Evolutionary conservation across 768 basidiomycete genomes (phyloP).

Genomic region (Tricholoma bakamatsutake): DNA sequence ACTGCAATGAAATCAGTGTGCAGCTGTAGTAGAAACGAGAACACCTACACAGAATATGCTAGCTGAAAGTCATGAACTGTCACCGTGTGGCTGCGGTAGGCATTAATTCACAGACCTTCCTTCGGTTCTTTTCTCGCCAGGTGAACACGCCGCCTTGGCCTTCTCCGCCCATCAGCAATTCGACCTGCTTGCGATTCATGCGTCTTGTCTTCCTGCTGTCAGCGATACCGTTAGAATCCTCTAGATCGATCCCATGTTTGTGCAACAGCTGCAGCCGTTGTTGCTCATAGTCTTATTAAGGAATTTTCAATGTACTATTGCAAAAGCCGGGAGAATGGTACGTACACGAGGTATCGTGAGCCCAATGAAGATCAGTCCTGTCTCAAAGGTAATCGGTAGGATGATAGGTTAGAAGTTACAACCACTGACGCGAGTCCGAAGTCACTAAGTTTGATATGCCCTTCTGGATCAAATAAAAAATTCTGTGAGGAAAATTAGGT

Average conservation of each 20-base stretch:
- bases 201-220: slow-evolving; percentile 73
- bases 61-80: slow-evolving; percentile 40
- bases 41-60: slow-evolving; percentile 81
- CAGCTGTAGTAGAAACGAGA: slow-evolving; percentile 10
- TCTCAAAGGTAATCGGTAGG: slow-evolving; percentile 2
- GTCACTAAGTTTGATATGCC: slow-evolving; percentile 92
- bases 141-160: slow-evolving; percentile 85
- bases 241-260: slow-evolving; percentile 94
- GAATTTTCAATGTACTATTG: slow-evolving; percentile 11
- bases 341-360: slow-evolving; percentile 88
- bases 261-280: slow-evolving; percentile 82
- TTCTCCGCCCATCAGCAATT: slow-evolving; percentile 77
- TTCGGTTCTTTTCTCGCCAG: slow-evolving; percentile 90
- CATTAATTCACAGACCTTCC: slow-evolving; percentile 55
- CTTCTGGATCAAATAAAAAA: slow-evolving; percentile 90
- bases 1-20: slow-evolving; percentile 34
- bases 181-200: slow-evolving; percentile 77
- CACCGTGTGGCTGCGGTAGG: slow-evolving; percentile 19
- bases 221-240: slow-evolving; percentile 59
- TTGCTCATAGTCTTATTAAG: slow-evolving; percentile 79
- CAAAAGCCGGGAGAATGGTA: slow-evolving; percentile 10
- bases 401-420: slow-evolving; percentile 10
- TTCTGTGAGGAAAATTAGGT: slow-evolving; percentile 48
- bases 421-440: slow-evolving; percentile 88
- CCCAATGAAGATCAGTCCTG: slow-evolving; percentile 93